phyloP scores from a whole-genome alignment of 345 rosid species.

The Eucalyptus curtisii region DNA sequence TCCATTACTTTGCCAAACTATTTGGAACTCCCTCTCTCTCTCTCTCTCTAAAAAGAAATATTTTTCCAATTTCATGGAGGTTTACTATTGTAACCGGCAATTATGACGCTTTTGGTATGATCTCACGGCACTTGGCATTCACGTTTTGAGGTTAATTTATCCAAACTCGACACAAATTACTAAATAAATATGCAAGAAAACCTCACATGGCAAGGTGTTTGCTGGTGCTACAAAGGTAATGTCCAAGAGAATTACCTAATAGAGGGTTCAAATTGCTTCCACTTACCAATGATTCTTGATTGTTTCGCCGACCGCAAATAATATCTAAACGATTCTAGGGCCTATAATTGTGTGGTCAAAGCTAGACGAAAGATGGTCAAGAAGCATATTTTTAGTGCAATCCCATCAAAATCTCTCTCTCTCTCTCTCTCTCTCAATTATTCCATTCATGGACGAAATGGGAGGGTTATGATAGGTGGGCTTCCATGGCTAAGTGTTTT shows the following conservation, averaged over 20 bases:
- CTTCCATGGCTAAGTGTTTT: background rate
- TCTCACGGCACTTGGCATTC: background rate
- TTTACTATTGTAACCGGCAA: background rate
- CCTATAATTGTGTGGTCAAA: constrained; percentile 20
- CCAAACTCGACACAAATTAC: background rate
- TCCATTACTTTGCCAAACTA: background rate
- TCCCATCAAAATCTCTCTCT: constrained; percentile 12
- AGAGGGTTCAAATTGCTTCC: background rate
- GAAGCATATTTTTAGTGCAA: constrained; percentile 35
- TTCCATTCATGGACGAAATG: background rate
- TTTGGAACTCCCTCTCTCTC: background rate
- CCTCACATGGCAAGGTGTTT: background rate
- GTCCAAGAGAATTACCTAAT: background rate
- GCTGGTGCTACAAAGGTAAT: background rate
- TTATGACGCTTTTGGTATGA: background rate
- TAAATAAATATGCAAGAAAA: background rate
- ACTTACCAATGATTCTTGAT: background rate
- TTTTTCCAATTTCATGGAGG: background rate
- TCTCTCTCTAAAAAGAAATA: background rate
- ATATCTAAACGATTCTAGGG: background rate
- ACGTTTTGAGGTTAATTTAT: background rate
- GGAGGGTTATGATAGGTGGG: background rate
- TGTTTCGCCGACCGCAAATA: background rate
- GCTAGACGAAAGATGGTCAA: constrained; percentile 21
- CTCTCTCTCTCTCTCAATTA: background rate